Evolutionary conservation across 2,329 filamentous ascomycete species (phyloP), one percentile per base, ranked within the genome.

Genomic region (Colletotrichum sansevieriae): DNA sequence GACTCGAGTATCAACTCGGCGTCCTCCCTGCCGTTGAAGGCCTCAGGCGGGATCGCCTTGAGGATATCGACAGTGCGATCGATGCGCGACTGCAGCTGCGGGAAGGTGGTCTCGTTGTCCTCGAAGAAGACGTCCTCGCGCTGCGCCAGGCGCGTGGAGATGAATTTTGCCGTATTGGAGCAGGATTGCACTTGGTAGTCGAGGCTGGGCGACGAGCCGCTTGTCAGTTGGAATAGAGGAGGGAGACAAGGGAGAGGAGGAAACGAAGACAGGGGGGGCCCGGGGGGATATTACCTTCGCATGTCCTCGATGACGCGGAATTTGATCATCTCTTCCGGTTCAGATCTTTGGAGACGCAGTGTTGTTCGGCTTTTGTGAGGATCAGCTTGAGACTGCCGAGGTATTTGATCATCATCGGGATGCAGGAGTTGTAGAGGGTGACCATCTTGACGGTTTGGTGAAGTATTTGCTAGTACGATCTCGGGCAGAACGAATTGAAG

Each of bases 321-420:
- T 4, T 46, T 63, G 54, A 73, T 70, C 49, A 74, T 68, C 18
- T 75, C 70, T 29, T 73, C 71, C 11, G 54, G 11, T 62, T 68
- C 25, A 69, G 62, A 1, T n/a, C 35, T 11, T 71, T 70, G 37
- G 37, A 15, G 10, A 29, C 22, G 25, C 59, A 69, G 20, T 70
- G 65, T 15, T 60, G 11, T 37, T 70, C 68, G 4, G 68, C 68
- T 22, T 69, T 70, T 18, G 37, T 47, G 2, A 77, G 71, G 13
- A 77, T 63, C 6, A 25, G 39, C 3, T 74, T 74, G 4, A 77
- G 47, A 49, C 65, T 73, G 54, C 68, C 74, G 13, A 77, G 73
- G 63, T 73, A 77, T 57, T 76, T 77, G 68, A 74, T 63, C 37
- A 76, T 61, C 15, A 77, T 74, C 2, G 76, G 75, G 1, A 76